Evolutionary conservation across 768 basidiomycete species (phyloP).

Genomic region (Serpula lacrymans): DNA sequence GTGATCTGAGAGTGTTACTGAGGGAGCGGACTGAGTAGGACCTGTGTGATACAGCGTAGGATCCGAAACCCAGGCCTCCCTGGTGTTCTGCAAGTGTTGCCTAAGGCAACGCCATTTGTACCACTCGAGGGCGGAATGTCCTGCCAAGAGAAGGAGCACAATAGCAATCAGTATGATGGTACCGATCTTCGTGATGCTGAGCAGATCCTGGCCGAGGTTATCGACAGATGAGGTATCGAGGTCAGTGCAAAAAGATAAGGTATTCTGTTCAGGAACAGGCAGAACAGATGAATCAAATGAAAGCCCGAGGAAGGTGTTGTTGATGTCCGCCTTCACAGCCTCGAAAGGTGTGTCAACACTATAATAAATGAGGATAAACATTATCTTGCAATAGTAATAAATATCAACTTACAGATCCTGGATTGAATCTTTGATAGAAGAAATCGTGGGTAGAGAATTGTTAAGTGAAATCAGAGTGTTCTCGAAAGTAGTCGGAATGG

Average conservation of each 20-base stretch:
- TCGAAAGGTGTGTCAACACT: conserved; percentile 89
- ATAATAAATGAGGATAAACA: conserved; percentile 3
- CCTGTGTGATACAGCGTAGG: conserved; percentile 51
- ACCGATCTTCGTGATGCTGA: conserved; percentile 77
- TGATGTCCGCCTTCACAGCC: conserved; percentile 82
- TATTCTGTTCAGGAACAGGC: conserved; percentile 70
- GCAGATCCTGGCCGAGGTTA: conserved; percentile 75
- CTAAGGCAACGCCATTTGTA: conserved; percentile 80
- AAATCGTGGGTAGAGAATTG: conserved; percentile 71
- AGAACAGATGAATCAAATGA: conserved; percentile 68
- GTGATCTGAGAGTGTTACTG: conserved; percentile 64
- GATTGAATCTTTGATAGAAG: conserved; percentile 66
- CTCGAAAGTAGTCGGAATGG: conserved; percentile 75
- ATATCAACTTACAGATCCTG: conserved; percentile 56
- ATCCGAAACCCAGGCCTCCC: conserved; percentile 75
- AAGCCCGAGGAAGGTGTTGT: conserved; percentile 75
- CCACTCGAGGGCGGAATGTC: conserved; percentile 80
- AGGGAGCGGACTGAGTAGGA: conserved; percentile 35
- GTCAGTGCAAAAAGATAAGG: conserved; percentile 69
- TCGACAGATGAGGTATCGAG: conserved; percentile 86
- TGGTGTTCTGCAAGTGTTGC: conserved; percentile 61
- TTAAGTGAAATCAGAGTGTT: conserved; percentile 75
- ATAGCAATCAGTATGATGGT: conserved; percentile 68
- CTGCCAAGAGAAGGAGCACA: conserved; percentile 69
- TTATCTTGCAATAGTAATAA: not conserved